Evolutionary conservation across 208 protist species (phyloP), one percentile per base, ranked within the genome.

Genomic region (Trypanosoma cruzi): DNA sequence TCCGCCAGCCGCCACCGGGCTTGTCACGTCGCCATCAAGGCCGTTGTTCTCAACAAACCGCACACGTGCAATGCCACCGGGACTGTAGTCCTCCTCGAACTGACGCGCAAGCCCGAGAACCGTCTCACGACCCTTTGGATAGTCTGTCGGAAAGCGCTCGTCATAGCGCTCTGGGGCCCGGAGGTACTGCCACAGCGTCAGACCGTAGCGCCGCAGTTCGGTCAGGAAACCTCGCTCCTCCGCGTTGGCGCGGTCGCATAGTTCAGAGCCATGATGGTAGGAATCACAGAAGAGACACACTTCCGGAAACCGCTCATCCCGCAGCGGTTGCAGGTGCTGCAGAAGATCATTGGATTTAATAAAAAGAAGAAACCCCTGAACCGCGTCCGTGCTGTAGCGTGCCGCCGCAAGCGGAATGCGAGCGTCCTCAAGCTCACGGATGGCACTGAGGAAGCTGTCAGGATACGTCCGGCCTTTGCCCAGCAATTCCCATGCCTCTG

Each of bases 251-350:
- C 66, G 64, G 7, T 63, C 50, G 73, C 90, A 95, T 40, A 80
- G 71, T 54, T 90, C 90, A 61, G 79, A 84, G 63, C 56, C 53
- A 71, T 95, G 90, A 71, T 92, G 79, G 54, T 84, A 84, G 6
- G 79, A 86, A 68, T 93, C 87, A 70, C 90, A 95, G 76, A 90
- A 93, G 34, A 95, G 58, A 54, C 90, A 96, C 37, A 96, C 86
- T 34, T 96, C 84, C 0, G 90, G 90, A 75, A 96, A 96, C 53
- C 63, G 71, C 24, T 75, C 72, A 49, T 85, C 82, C 29, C 78
- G 80, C 40, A 93, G 69, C 37, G 86, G 84, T 26, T 60, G 60
- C 7, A 96, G 77, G 71, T 93, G 88, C 71, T 74, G 76, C 7
- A 96, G 79, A 26, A 93, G 69, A 73, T 93, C 85, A 18, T 72